Conservation (phyloP, 129 eudicot genomes). For the Tanacetum coccineum region DNA sequence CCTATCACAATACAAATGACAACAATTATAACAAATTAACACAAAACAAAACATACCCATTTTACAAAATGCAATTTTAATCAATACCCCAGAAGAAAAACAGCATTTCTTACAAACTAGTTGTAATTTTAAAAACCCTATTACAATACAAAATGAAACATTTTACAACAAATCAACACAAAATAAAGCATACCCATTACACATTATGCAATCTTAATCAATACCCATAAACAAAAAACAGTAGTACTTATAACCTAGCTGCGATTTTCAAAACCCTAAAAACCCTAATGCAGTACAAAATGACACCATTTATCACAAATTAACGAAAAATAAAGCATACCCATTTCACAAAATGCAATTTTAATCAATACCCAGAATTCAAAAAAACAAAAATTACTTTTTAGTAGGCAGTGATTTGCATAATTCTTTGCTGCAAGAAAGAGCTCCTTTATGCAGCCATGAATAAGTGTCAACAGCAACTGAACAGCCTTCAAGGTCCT, state of each 20-base stretch:
- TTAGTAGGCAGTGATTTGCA: slow-evolving; percentile 76
- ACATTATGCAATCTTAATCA: neutral
- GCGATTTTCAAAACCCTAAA: slow-evolving; percentile 8
- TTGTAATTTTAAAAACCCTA: neutral
- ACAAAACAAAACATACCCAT: slow-evolving; percentile 16
- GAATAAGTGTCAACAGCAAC: slow-evolving; percentile 96
- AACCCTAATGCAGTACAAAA: slow-evolving; percentile 1
- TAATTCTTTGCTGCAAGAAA: slow-evolving; percentile 85
- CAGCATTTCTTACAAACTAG: neutral
- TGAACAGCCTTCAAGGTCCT: slow-evolving; percentile 74
- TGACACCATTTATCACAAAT: neutral
- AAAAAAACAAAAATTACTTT: slow-evolving; percentile 42
- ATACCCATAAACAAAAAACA: neutral
- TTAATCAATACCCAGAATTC: neutral
- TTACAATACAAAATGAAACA: slow-evolving; percentile 1
- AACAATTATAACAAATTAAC: neutral
- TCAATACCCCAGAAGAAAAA: neutral
- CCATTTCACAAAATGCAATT: slow-evolving; percentile 17
- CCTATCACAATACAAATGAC: slow-evolving; percentile 11
- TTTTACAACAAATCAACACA: neutral
- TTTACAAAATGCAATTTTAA: neutral
- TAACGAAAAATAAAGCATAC: slow-evolving; percentile 1
- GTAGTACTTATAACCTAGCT: no score
- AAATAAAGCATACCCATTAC: slow-evolving; percentile 22
- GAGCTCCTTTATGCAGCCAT: slow-evolving; percentile 99